phyloP scores from a whole-genome alignment of 2,329 filamentous ascomycete genomes.

The Gliomastix tumulicola region DNA sequence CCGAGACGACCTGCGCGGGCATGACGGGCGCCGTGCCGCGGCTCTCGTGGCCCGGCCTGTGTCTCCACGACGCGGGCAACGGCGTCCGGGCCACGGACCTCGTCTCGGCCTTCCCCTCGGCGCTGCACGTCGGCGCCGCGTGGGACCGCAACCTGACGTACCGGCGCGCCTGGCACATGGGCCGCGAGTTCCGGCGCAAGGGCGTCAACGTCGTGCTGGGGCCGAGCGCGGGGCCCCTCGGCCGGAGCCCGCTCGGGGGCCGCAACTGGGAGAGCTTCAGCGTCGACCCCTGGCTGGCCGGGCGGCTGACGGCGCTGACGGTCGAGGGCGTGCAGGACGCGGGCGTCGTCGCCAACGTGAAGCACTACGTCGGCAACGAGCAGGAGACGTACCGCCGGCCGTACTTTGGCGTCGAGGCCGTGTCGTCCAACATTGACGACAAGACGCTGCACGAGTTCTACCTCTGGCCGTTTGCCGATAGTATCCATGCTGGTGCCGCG shows the following conservation, averaged over 20 bases:
- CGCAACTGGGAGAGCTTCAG: slow-evolving; percentile 74
- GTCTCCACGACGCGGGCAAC: slow-evolving; percentile 42
- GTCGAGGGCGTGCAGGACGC: slow-evolving; percentile 70
- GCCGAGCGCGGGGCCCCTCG: slow-evolving; percentile 63
- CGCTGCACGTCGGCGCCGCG: slow-evolving; percentile 37
- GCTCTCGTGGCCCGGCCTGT: slow-evolving; percentile 37
- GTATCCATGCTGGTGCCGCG: slow-evolving; percentile 46
- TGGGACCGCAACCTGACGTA: slow-evolving; percentile 51
- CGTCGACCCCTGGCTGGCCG: slow-evolving; percentile 63
- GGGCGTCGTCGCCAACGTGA: slow-evolving; percentile 69
- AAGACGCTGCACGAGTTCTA: slow-evolving; percentile 60
- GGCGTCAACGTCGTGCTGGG: slow-evolving; percentile 64
- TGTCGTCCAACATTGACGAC: slow-evolving; percentile 58
- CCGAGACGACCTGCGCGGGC: slow-evolving; percentile 39
- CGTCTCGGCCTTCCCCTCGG: slow-evolving; percentile 40
- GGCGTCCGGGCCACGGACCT: slow-evolving; percentile 40
- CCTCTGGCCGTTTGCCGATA: slow-evolving; percentile 59
- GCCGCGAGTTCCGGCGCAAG: slow-evolving; percentile 47
- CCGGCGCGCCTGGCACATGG: slow-evolving; percentile 43
- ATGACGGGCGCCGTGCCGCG: slow-evolving; percentile 38
- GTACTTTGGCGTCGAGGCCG: slow-evolving; percentile 38
- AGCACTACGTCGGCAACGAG: slow-evolving; percentile 55
- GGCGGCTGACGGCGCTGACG: slow-evolving; percentile 63
- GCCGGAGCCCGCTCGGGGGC: slow-evolving; percentile 63
- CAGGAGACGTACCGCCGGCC: slow-evolving; percentile 44